phyloP scores from a whole-genome alignment of 2,329 filamentous ascomycete genomes.

The Fusarium sp. region DNA sequence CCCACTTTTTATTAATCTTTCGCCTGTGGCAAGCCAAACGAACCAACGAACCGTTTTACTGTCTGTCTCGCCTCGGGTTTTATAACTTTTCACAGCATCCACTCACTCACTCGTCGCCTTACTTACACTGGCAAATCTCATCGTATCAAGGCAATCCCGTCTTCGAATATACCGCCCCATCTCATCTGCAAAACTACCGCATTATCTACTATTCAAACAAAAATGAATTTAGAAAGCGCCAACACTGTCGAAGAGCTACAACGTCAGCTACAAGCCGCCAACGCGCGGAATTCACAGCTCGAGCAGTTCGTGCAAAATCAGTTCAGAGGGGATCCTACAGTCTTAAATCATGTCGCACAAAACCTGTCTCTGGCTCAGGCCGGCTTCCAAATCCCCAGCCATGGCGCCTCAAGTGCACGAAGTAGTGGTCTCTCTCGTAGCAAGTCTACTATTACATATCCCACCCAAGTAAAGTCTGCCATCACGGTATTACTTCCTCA shows the following conservation, averaged over 20 bases:
- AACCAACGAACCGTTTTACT: slow-evolving; percentile 14
- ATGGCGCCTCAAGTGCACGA: slow-evolving; percentile 41
- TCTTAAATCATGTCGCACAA: slow-evolving; percentile 35
- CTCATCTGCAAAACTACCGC: slow-evolving; percentile 7
- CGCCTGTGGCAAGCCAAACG: slow-evolving; percentile 29
- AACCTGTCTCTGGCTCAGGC: slow-evolving; percentile 32
- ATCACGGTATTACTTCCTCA: slow-evolving; percentile 40
- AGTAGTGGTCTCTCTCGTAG: slow-evolving; percentile 46
- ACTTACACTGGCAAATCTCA: slow-evolving; percentile 33
- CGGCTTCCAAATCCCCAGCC: slow-evolving; percentile 34
- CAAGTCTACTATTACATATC: slow-evolving; percentile 49
- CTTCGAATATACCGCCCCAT: slow-evolving; percentile 21
- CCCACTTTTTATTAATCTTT: slow-evolving; percentile 39
- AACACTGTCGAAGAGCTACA: slow-evolving; percentile 46
- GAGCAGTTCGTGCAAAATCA: slow-evolving; percentile 43
- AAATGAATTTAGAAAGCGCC: slow-evolving; percentile 46
- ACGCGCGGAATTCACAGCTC: slow-evolving; percentile 43
- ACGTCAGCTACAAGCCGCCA: slow-evolving; percentile 44
- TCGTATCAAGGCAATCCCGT: slow-evolving; percentile 27
- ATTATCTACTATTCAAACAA: slow-evolving; percentile 28
- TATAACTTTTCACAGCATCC: slow-evolving; percentile 12
- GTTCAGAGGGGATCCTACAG: slow-evolving; percentile 37
- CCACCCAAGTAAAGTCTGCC: slow-evolving; percentile 44
- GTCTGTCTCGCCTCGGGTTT: slow-evolving; percentile 28
- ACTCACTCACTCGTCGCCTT: slow-evolving; percentile 16